Percentiles rank a stretch among this genome's conserved stretches.
These are phyloP conservation scores for Eurotiales sp. DNA, from an alignment of 2,329 filamentous ascomycete species.

Conservation along the genomic window DNA sequence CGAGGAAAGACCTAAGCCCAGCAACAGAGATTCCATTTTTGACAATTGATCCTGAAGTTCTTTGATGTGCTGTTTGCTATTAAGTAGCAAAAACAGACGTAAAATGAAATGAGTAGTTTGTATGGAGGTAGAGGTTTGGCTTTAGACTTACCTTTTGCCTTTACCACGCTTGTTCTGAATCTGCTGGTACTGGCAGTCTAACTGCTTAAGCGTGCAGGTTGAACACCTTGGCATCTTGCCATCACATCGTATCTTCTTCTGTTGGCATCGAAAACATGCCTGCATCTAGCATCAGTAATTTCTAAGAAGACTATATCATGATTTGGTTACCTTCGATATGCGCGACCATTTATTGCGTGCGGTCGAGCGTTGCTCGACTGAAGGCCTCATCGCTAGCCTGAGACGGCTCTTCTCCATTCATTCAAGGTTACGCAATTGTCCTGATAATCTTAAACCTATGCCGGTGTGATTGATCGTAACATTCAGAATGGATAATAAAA, in stretches of 20 bases:
- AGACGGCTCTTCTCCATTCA: background rate
- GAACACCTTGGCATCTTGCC: background rate
- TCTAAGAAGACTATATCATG: background rate
- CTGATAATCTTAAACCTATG: background rate
- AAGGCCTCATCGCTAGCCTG: background rate
- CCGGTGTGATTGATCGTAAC: background rate
- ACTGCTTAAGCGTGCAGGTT: background rate
- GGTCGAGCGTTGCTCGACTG: too few species aligned
- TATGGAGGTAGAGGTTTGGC: background rate
- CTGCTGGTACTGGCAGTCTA: background rate
- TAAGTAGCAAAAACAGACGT: background rate
- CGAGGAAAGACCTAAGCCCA: background rate
- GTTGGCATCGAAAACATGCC: background rate
- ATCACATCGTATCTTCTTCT: background rate
- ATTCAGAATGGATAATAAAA: background rate
- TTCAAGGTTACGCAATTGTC: background rate
- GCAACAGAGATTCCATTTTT: background rate
- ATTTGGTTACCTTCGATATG: background rate
- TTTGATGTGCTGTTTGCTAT: background rate
- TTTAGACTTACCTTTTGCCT: background rate
- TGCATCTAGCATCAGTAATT: background rate
- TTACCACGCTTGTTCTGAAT: background rate
- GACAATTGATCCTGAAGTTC: background rate
- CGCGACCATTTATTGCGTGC: background rate
- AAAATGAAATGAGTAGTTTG: background rate